Base-by-base conservation (phyloP, 2,329 filamentous ascomycete genomes). In the Pseudocercospora macadamiae region DNA sequence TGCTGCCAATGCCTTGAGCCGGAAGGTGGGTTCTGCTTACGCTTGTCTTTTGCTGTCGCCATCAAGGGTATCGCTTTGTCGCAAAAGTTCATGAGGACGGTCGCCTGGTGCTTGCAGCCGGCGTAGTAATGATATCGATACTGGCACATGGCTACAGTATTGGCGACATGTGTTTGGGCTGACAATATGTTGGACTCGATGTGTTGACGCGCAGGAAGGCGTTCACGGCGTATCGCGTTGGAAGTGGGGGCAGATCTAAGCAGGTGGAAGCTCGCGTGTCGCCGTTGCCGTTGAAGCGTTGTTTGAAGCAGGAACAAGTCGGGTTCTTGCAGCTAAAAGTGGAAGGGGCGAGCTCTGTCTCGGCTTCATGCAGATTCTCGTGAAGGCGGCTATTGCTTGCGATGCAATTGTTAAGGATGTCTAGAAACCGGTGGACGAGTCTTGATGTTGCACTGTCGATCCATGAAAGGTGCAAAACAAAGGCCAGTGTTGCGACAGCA, bases 71-170 rank as follows among this genome's bases (percentile, higher is more conserved):
- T 52, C 30, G 66, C 66, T 19, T 63, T 54, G 21, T 63, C 60
- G 60, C 71, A 73, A 49, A 62, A 68, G n/a, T 55, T 39, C 55
- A 64, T 48, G 18, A 71, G 61, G n/a, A 68, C 42, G 10, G 66
- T 62, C 42, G 71, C 55, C 39, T 70, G 66, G 55, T 74, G 71
- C 21, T 61, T 59, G 57, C 71, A 74, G 51, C 61, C 52, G 23
- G 61, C 52, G 56, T 66, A 74, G 61, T 69, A 71, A 63, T 66
- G 61, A 54, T 72, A 71, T 44, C 59, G 63, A 65, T 71, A 72
- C 19, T 60, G 60, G 56, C 71, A 74, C 71, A 74, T 74, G 16
- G 57, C 56, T 54, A 45, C 23, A 16, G 54, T 51, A 30, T 44
- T 26, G 25, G 34, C 44, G 57, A 62, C 60, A 59, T 59, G 12